These are phyloP conservation scores for Aulographum hederae DNA, from an alignment of 2,329 filamentous ascomycete species.

Conservation along the genomic window DNA sequence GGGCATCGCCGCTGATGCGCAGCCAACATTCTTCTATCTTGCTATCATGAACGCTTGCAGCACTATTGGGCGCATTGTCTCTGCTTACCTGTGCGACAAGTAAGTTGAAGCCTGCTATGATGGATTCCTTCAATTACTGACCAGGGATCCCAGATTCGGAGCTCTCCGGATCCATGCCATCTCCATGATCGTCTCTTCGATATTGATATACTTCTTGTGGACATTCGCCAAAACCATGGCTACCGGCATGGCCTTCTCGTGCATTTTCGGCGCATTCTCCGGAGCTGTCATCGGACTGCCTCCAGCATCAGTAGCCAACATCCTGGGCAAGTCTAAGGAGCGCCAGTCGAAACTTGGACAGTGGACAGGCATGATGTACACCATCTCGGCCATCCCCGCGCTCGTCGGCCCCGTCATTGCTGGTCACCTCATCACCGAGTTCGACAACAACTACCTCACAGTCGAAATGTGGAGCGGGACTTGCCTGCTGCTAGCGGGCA, in stretches of 20 bases:
- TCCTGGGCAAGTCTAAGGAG: constrained; percentile 17
- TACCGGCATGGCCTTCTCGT: constrained; percentile 26
- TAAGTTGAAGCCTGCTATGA: constrained; percentile 5
- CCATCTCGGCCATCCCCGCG: constrained; percentile 23
- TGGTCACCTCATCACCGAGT: constrained; percentile 24
- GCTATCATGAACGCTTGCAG: constrained; percentile 31
- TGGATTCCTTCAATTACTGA: too few species aligned
- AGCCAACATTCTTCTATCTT: constrained; percentile 30
- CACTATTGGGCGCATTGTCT: constrained; percentile 25
- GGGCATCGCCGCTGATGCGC: constrained; percentile 10
- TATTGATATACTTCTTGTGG: constrained; percentile 27
- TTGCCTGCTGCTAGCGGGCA: constrained; percentile 20
- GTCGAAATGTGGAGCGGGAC: constrained; percentile 29
- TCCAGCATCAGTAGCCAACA: constrained; percentile 28
- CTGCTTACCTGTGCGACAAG: constrained; percentile 26
- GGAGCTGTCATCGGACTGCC: constrained; percentile 32
- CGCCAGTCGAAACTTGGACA: constrained; percentile 25
- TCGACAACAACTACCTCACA: constrained; percentile 20
- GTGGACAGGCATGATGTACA: constrained; percentile 36
- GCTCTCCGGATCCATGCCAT: constrained; percentile 26
- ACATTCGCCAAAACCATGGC: constrained; percentile 17
- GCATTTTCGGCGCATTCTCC: constrained; percentile 28
- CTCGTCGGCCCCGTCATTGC: constrained; percentile 29
- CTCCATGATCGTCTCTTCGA: constrained; percentile 21
- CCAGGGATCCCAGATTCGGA: constrained; percentile 12